These are phyloP conservation scores for Mycena filopes DNA, from an alignment of 768 basidiomycete genomes.

Conservation along the genomic window DNA sequence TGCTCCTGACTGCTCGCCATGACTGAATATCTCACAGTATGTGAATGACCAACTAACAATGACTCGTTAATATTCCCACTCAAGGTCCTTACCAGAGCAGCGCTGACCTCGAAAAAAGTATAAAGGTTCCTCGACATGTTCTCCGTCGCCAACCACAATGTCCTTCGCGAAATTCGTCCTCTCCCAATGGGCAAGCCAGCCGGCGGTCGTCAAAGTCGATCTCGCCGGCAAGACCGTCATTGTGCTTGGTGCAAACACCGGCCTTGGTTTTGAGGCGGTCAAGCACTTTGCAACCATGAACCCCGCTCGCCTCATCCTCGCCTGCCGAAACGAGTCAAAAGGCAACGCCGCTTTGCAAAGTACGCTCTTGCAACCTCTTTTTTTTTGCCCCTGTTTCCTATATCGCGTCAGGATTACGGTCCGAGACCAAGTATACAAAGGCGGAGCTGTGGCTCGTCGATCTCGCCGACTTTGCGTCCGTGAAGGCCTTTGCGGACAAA, in stretches of 20 bases:
- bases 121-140: too few relatives aligned
- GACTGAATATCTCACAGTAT: too few relatives aligned
- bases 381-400: too few relatives aligned
- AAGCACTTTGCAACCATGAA: conserved; percentile 7
- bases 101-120: too few relatives aligned
- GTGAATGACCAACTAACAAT: too few relatives aligned
- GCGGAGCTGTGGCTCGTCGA: conserved; percentile 45
- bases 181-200: neutral
- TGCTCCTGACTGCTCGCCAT: too few relatives aligned
- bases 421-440: conserved; percentile 33
- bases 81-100: too few relatives aligned
- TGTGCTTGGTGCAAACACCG: conserved; percentile 7
- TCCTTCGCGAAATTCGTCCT: neutral
- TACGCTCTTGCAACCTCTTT: neutral
- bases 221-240: conserved; percentile 6
- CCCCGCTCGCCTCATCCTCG: conserved; percentile 3
- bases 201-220: conserved; percentile 2
- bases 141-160: too few relatives aligned
- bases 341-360: conserved; percentile 2
- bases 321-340: conserved; percentile 1
- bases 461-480: conserved; percentile 40
- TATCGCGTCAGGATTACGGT: conserved; percentile 36
- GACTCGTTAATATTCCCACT: too few relatives aligned
- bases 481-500: conserved; percentile 42
- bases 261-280: conserved; percentile 4